Base-by-base conservation (phyloP, 495 filamentous ascomycete species). In the Sabuloglossum arenarium region DNA sequence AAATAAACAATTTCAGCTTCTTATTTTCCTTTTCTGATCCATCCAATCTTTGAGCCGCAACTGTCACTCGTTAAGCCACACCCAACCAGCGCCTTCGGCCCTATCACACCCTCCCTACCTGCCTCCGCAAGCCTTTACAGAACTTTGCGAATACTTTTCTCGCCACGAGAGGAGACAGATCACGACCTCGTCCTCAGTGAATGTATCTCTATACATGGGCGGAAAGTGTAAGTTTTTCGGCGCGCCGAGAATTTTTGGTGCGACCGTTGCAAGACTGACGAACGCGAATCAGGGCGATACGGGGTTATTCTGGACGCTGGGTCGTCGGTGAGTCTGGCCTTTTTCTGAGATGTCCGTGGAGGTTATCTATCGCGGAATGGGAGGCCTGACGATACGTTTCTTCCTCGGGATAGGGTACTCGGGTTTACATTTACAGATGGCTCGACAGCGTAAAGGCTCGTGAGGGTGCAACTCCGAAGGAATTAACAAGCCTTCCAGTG, bases 401-500 rank as follows among this genome's bases (percentile, higher is more conserved):
- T 10, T 21, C 12, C 39, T 43, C 39, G 39, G 54, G 54, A 57
- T 56, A 81, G 77, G 91, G 91, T 62, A 97, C 88, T 62, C 85
- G 93, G 64, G 73, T 95, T 57, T 84, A 98, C 66, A 79, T 98
- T 49, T 98, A 98, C 69, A 75, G 76, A 69, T 98, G 91, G 90
- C 72, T 89, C 59, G 82, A 94, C 61, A 80, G 79, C 59, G 70
- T 75, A 1, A 74, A 74, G 56, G 85, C 86, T 51, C 76, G 77
- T 46, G 75, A 81, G 58, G 66, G 77, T 31, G 80, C 80, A 14
- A 71, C 74, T 49, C 61, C 66, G 30, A 65, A 79, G 30, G 76
- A 87, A 19, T 65, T 93, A 50, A 73, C 76, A 53, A 79, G 75
- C 29, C 69, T 98, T 6, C 93, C 91, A 3, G 79, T 79, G 56